These are phyloP conservation scores for Tricladium varicosporioides DNA, from an alignment of 2,329 filamentous ascomycete species.

Conservation along the genomic window DNA sequence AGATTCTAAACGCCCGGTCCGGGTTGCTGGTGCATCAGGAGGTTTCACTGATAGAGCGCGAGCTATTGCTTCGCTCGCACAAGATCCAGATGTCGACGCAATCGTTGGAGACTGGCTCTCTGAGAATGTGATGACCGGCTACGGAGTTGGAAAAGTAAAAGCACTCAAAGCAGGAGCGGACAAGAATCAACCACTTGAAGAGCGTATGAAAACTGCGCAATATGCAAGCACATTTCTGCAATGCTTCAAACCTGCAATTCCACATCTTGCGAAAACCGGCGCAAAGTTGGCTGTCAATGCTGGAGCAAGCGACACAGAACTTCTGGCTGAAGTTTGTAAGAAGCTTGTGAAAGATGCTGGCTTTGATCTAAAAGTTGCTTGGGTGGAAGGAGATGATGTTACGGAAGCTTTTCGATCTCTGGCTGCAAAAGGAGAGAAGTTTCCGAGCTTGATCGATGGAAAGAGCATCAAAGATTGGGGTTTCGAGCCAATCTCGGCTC, in stretches of 20 bases:
- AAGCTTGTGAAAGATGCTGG: slow-evolving; percentile 41
- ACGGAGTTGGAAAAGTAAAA: slow-evolving; percentile 26
- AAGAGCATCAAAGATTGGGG: slow-evolving; percentile 2
- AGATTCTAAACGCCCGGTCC: slow-evolving; percentile 21
- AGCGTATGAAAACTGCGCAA: slow-evolving; percentile 27
- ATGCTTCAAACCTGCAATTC: slow-evolving; percentile 29
- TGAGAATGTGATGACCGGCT: slow-evolving; percentile 30
- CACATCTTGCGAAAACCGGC: slow-evolving; percentile 42
- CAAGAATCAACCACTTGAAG: slow-evolving; percentile 22
- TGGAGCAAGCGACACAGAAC: slow-evolving; percentile 48
- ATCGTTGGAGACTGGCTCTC: slow-evolving; percentile 49
- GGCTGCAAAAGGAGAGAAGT: slow-evolving; percentile 39
- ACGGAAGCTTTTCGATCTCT: slow-evolving; percentile 34
- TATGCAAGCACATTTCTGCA: slow-evolving; percentile 11
- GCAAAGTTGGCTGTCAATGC: slow-evolving; percentile 54
- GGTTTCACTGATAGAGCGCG: slow-evolving; percentile 43
- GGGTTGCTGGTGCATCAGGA: slow-evolving; percentile 42
- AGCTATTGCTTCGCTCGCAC: slow-evolving; percentile 30
- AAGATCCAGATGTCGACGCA: slow-evolving; percentile 38
- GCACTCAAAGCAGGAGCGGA: not conserved
- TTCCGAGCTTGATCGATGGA: slow-evolving; percentile 35
- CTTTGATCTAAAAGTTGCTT: slow-evolving; percentile 44
- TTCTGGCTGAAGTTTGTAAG: slow-evolving; percentile 5
- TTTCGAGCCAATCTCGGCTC: not conserved
- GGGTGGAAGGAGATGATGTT: slow-evolving; percentile 45